phyloP scores from a whole-genome alignment of 352 stramenopile species.

The Pythium brassicae region DNA sequence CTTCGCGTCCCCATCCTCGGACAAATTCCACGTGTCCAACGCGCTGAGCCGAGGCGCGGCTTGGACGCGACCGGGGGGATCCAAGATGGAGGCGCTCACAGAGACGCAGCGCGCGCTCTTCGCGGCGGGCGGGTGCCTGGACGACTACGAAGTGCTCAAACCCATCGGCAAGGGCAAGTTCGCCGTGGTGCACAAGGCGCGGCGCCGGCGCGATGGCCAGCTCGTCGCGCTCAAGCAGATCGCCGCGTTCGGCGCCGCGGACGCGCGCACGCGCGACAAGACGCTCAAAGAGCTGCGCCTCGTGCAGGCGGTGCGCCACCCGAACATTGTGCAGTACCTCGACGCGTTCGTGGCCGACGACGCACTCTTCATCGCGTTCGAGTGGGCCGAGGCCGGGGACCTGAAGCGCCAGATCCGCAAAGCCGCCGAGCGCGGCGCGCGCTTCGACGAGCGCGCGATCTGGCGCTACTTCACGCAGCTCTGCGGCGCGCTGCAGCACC shows the following conservation, averaged over 20 bases:
- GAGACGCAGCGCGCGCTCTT: slow-evolving; percentile 70
- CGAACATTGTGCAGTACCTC: slow-evolving; percentile 91
- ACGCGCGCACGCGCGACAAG: slow-evolving; percentile 87
- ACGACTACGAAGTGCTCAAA: slow-evolving; percentile 82
- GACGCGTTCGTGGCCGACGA: slow-evolving; percentile 90
- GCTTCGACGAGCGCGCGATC: slow-evolving; percentile 91
- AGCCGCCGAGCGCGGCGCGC: slow-evolving; percentile 72
- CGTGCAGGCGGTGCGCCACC: slow-evolving; percentile 86
- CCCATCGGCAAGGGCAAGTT: slow-evolving; percentile 93
- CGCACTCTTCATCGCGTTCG: slow-evolving; percentile 92
- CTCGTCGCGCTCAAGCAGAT: slow-evolving; percentile 93
- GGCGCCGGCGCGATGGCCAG: slow-evolving; percentile 52
- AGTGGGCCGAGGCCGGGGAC: slow-evolving; percentile 92
- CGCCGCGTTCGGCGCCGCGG: slow-evolving; percentile 89
- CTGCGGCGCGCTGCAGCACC: slow-evolving; percentile 76
- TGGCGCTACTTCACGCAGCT: slow-evolving; percentile 94
- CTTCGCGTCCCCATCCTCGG: too few species aligned
- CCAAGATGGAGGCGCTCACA: slow-evolving; percentile 69
- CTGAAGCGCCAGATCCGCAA: slow-evolving; percentile 92
- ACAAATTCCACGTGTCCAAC: too few species aligned
- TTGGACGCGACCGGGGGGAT: too few species aligned
- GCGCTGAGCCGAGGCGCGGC: too few species aligned
- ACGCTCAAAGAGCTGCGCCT: slow-evolving; percentile 84
- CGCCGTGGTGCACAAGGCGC: slow-evolving; percentile 89
- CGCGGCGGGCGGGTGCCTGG: slow-evolving; percentile 37